Base-by-base conservation (phyloP, 768 basidiomycete species). In the Naganishia randhawae region DNA sequence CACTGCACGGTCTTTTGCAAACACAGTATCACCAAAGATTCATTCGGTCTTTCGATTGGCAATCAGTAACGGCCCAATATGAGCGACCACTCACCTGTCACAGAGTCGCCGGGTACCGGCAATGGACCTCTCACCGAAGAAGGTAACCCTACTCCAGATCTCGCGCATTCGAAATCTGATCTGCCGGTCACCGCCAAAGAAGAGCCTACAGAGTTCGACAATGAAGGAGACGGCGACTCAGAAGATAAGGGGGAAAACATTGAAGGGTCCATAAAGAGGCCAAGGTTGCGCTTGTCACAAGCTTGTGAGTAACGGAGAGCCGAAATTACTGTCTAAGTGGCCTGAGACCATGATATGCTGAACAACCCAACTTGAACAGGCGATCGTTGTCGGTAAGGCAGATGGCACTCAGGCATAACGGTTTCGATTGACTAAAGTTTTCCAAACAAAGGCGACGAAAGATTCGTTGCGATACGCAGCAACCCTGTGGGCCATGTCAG, bases 401-500 rank as follows among this genome's bases (percentile, higher is more conserved):
- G 65, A 51, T 65, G 65, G 25, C 25, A 42, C 33, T 45, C 29
- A 19, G 41, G 61, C 25, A 8, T 45, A 4, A 8, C 10, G 31
- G 17, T n/a, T 27, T 48, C 10, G 33, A n/a, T 3, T 29, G 16
- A 29, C n/a, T 39, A 13, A 17, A 48, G 39, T 53, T 27, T 3
- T 19, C 52, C 8, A 42, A 22, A 57, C 29, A 17, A 50, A 50
- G 63, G 41, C 54, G 33, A 2, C 27, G 66, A 29, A 41, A 57
- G 8, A 41, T 37, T 33, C 73, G 75, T 41, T 80, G 78, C 53
- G 78, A 80, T 70, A 80, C 78, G 0, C 75, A 80, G 67, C 77
- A 78, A 48, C 78, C 78, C 11, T 80, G 78, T 69, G 75, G 73
- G 32, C 78, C 78, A 35, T 80, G 78, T 67, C 50, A 68, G 57